Base-by-base conservation (phyloP, 2,329 filamentous ascomycete species). In the Cercospora sesami region DNA sequence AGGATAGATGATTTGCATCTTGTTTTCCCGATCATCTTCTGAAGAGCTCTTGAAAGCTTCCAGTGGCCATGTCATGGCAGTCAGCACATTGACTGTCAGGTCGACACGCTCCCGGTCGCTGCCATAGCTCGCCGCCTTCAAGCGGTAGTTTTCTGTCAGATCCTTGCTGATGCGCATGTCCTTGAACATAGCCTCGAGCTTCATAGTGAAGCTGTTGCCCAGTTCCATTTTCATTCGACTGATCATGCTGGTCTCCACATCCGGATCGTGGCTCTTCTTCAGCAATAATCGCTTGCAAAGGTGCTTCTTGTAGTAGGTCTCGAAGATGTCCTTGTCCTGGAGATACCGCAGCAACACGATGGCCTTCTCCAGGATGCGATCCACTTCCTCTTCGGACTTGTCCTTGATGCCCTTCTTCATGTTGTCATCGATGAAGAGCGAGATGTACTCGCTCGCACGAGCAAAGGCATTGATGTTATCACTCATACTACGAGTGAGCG, bases 221-320 rank as follows among this genome's bases (percentile, higher is more conserved):
- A 98, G 88, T 78, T 97, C 94, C 76, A 95, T 88, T 85, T 97
- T 98, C 93, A 99, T 97, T 71, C 94, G 91, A 0, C 90, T 91
- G 63, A 99, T 95, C 87, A 99, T 96, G 75, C 95, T 91, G 78
- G 94, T 94, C 81, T 99, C 95, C 0, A 93, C 92, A 75, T 97
- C 94, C 71, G 92, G 90, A 77, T 92, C 96, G 73, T 96, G 90
- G 0, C 93, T 94, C 75, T 95, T 96, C 77, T 90, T 92, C 81
- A 95, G 92, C 18, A 99, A 84, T 51, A 99, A 83, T 62, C 95
- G 89, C 68, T 92, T 90, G 55, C 92, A 94, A 26, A 99, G 86
- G 80, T 99, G 95, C 78, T 96, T 96, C 83, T 98, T 97, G 83
- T 99, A 98, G 80, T 99, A 99, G 4, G 91, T 89, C 81, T 99